phyloP scores from a whole-genome alignment of 805 yeast species.

The Suhomyces kilbournensis region DNA sequence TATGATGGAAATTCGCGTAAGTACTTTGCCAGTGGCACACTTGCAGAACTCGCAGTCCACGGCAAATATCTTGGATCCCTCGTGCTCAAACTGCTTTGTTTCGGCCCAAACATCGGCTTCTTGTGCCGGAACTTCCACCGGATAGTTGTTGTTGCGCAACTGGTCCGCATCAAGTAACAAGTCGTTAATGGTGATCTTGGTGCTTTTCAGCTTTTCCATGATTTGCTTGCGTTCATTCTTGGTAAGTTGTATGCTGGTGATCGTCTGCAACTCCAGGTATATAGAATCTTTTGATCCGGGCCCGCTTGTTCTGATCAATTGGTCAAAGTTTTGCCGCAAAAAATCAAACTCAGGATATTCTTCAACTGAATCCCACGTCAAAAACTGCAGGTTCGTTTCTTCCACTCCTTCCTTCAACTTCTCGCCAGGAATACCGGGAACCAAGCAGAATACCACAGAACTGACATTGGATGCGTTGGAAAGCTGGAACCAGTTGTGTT shows the following conservation, averaged over 20 bases:
- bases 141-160: conserved; percentile 51
- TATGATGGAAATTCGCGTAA: conserved; percentile 76
- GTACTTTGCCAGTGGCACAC: conserved; percentile 56
- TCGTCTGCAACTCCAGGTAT: conserved; percentile 52
- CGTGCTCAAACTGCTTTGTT: conserved; percentile 52
- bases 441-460: conserved; percentile 56
- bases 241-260: conserved; percentile 55
- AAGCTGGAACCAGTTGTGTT: conserved; percentile 46
- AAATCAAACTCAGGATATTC: conserved; percentile 20
- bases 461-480: conserved; percentile 45
- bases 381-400: background rate
- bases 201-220: conserved; percentile 27
- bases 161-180: conserved; percentile 50
- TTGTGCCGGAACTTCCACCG: conserved; percentile 35
- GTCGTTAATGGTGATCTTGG: conserved; percentile 48
- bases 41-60: conserved; percentile 94
- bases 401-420: background rate
- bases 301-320: conserved; percentile 48
- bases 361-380: background rate
- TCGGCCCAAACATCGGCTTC: conserved; percentile 46
- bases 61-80: conserved; percentile 66
- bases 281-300: conserved; percentile 66
- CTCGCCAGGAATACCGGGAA: conserved; percentile 54
- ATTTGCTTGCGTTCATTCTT: conserved; percentile 51
- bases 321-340: conserved; percentile 38